phyloP scores from a whole-genome alignment of 805 yeast genomes.

The Sugiyamaella mastotermitis region DNA sequence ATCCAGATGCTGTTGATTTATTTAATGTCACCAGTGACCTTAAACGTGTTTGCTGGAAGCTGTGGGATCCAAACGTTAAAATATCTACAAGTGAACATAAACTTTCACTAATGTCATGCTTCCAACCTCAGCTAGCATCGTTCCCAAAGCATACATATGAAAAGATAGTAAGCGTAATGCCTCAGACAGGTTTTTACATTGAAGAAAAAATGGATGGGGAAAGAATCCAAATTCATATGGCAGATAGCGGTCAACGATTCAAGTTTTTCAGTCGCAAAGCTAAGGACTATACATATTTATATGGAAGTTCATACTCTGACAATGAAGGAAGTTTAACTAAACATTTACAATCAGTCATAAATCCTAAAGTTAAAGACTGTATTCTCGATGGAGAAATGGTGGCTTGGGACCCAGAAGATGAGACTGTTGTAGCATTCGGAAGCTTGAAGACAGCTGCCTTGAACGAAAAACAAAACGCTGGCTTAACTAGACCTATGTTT shows the following conservation, averaged over 20 bases:
- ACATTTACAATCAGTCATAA: conserved; percentile 38
- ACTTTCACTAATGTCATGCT: conserved; percentile 47
- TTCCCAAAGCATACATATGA: conserved; percentile 47
- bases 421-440: conserved; percentile 68
- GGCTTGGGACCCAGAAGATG: conserved; percentile 59
- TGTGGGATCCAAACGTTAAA: conserved; percentile 44
- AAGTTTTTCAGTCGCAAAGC: conserved; percentile 60
- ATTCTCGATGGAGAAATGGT: conserved; percentile 92
- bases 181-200: conserved; percentile 47
- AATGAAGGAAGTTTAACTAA: conserved; percentile 48
- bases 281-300: conserved; percentile 64
- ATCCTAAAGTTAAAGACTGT: conserved; percentile 28
- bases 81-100: conserved; percentile 37
- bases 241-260: conserved; percentile 38
- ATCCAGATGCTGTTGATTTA: conserved; percentile 67
- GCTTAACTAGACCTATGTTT: conserved; percentile 23
- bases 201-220: conserved; percentile 97
- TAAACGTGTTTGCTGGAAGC: conserved; percentile 50
- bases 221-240: conserved; percentile 70
- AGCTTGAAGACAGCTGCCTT: conserved; percentile 66
- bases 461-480: conserved; percentile 39
- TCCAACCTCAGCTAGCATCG: conserved; percentile 71
- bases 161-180: conserved; percentile 43
- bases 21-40: conserved; percentile 62
- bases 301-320: conserved; percentile 46